Conservation (phyloP, 2,329 filamentous ascomycete genomes). For the Annulohypoxylon truncatum region DNA sequence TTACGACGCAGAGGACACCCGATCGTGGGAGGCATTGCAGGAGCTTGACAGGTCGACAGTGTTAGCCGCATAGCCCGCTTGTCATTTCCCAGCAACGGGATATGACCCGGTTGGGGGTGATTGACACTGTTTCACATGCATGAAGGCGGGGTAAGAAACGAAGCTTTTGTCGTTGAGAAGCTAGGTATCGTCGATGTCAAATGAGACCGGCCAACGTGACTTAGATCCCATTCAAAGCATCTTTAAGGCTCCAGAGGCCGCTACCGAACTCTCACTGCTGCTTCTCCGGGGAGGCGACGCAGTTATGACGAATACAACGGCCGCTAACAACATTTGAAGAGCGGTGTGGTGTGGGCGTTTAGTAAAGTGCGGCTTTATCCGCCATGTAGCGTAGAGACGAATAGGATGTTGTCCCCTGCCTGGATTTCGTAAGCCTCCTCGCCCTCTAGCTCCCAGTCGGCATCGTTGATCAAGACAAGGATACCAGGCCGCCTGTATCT, state of each 20-base stretch:
- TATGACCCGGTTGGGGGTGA: slow-evolving; percentile 35
- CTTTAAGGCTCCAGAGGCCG: not conserved
- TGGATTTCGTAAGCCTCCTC: slow-evolving; percentile 91
- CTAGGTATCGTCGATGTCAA: slow-evolving; percentile 18
- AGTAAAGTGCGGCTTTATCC: slow-evolving; percentile 65
- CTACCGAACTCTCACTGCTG: slow-evolving; percentile 4
- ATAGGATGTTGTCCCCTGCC: slow-evolving; percentile 86
- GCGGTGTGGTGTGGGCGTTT: slow-evolving; percentile 30
- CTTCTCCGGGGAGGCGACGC: slow-evolving; percentile 19
- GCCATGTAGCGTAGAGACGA: slow-evolving; percentile 96
- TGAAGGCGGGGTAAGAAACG: slow-evolving; percentile 30
- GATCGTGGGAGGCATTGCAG: slow-evolving; percentile 37
- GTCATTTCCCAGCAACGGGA: slow-evolving; percentile 29
- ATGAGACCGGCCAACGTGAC: slow-evolving; percentile 21
- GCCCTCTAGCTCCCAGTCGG: slow-evolving; percentile 97
- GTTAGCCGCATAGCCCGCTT: slow-evolving; percentile 30
- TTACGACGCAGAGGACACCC: slow-evolving; percentile 24
- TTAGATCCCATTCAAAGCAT: not conserved
- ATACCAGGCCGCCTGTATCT: slow-evolving; percentile 85
- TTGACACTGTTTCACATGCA: slow-evolving; percentile 40
- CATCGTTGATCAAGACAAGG: slow-evolving; percentile 95
- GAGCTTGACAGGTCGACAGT: slow-evolving; percentile 31
- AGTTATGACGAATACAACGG: slow-evolving; percentile 29
- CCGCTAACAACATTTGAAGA: slow-evolving; percentile 20
- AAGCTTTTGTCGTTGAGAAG: slow-evolving; percentile 20